phyloP scores from a whole-genome alignment of 164 flowering plant genomes.

The Chloranthus sessilifolius region DNA sequence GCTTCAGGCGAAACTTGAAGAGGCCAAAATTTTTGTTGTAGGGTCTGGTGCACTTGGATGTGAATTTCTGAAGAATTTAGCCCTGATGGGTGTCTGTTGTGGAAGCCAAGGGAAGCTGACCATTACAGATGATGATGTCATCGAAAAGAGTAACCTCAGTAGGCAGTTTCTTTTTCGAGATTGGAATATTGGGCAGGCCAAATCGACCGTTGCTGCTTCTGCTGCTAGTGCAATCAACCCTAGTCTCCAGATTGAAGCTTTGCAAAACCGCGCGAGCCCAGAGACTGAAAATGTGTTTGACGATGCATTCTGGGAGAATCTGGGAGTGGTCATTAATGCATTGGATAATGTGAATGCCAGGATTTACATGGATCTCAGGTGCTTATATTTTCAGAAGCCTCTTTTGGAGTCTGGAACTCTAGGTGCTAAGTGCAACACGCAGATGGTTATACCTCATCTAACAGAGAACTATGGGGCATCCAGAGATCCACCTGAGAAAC shows the following conservation, averaged over 20 bases:
- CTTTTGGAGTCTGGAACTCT: conserved; percentile 82
- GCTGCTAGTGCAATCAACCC: conserved; percentile 58
- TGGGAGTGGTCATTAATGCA: conserved; percentile 61
- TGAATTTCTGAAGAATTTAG: conserved; percentile 68
- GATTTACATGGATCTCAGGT: conserved; percentile 71
- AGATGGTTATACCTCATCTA: conserved; percentile 81
- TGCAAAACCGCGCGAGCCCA: conserved; percentile 71
- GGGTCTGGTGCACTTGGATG: conserved; percentile 90
- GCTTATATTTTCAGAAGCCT: conserved; percentile 81
- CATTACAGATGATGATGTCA: conserved; percentile 82
- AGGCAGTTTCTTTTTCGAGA: conserved; percentile 83
- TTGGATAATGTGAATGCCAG: conserved; percentile 79
- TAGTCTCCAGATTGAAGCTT: conserved; percentile 48
- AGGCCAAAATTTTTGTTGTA: conserved; percentile 57
- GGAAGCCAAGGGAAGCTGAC: conserved; percentile 52
- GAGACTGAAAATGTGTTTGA: conserved; percentile 73
- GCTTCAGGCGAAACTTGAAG: conserved; percentile 70
- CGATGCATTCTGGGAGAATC: conserved; percentile 69
- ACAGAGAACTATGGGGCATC: conserved; percentile 84
- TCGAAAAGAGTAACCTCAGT: conserved; percentile 83
- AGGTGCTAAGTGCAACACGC: conserved; percentile 86
- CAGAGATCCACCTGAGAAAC: conserved; percentile 83
- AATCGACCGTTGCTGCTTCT: conserved; percentile 81
- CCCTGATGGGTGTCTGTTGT: conserved; percentile 74
- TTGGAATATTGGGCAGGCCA: conserved; percentile 89